Base-by-base conservation (phyloP, 495 filamentous ascomycete genomes). In the Penicillium angulare region DNA sequence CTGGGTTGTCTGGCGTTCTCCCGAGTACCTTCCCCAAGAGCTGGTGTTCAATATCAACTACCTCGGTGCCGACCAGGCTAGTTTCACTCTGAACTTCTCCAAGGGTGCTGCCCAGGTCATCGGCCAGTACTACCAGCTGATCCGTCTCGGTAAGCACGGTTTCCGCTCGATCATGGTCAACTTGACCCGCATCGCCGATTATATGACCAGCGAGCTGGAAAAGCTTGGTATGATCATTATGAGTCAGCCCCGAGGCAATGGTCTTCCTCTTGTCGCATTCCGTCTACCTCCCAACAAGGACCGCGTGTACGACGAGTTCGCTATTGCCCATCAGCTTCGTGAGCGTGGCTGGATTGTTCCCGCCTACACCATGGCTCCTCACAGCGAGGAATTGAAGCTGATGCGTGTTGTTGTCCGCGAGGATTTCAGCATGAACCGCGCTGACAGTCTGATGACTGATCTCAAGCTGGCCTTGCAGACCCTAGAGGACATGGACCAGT, bases 11-110 rank as follows among this genome's bases (percentile, higher is more conserved):
- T 96, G 90, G 90, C 81, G 90, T 26, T 79, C 85, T 27, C 86
- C 88, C 2, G 83, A 92, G 61, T 95, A 77, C 68, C 78, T 96
- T 1, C 90, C 90, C 18, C 75, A 92, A 66, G 91, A 95, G 64
- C 84, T 96, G 31, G 88, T 96, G 60, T 96, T 96, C 81, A 95
- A 95, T 78, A 92, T 95, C 79, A 96, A 96, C 74, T 96, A 96
- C 66, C 85, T 96, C 2, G 91, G 91, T 46, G 88, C 91, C 20
- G 89, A 96, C 57, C 91, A 96, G 70, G 84, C 90, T n/a, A 95
- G 89, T 44, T 95, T 95, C 77, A 96, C 91, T n/a, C 80, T 96
- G 43, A 96, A 96, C 76, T 96, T 96, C 77, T 90, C 86, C 65
- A 92, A 93, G 68, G 91, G 91, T 49, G 91, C 91, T 36, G 85